These are phyloP conservation scores for Elasticomyces elasticus DNA, from an alignment of 495 filamentous ascomycete species.

Conservation along the genomic window DNA sequence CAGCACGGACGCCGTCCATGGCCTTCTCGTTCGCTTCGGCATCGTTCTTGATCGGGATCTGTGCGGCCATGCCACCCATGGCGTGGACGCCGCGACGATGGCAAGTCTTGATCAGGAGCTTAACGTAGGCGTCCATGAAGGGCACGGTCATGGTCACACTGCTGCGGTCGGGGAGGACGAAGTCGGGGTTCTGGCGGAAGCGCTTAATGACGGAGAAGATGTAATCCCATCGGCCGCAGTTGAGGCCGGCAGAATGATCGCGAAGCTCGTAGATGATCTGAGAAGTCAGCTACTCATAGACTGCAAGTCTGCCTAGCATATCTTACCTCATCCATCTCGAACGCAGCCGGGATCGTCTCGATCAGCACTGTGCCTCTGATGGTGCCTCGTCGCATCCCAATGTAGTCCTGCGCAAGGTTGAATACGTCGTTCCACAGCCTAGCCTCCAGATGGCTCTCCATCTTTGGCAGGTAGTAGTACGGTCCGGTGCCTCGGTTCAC, in stretches of 20 bases:
- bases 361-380: slow-evolving; percentile 95
- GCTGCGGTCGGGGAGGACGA: slow-evolving; percentile 78
- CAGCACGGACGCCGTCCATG: slow-evolving; percentile 85
- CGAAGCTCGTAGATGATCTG: slow-evolving; percentile 97
- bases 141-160: slow-evolving; percentile 96
- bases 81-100: slow-evolving; percentile 91
- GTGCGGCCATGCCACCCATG: slow-evolving; percentile 98
- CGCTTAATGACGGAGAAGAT: slow-evolving; percentile 99
- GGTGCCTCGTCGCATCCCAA: slow-evolving; percentile 80
- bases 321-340: slow-evolving; percentile 90
- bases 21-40: slow-evolving; percentile 80
- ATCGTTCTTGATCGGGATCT: slow-evolving; percentile 97
- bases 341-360: slow-evolving; percentile 97
- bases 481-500: slow-evolving; percentile 76
- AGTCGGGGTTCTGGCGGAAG: slow-evolving; percentile 87
- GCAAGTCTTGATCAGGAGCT: slow-evolving; percentile 94
- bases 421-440: slow-evolving; percentile 98
- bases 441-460: slow-evolving; percentile 97
- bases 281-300: slow-evolving; percentile 4
- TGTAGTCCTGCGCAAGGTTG: slow-evolving; percentile 89
- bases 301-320: not conserved
- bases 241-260: slow-evolving; percentile 90
- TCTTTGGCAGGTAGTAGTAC: slow-evolving; percentile 99
- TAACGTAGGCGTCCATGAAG: slow-evolving; percentile 97
- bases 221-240: slow-evolving; percentile 99